These are phyloP conservation scores for Juglanconis juglandina DNA, from an alignment of 2,329 filamentous ascomycete genomes.

Conservation along the genomic window DNA sequence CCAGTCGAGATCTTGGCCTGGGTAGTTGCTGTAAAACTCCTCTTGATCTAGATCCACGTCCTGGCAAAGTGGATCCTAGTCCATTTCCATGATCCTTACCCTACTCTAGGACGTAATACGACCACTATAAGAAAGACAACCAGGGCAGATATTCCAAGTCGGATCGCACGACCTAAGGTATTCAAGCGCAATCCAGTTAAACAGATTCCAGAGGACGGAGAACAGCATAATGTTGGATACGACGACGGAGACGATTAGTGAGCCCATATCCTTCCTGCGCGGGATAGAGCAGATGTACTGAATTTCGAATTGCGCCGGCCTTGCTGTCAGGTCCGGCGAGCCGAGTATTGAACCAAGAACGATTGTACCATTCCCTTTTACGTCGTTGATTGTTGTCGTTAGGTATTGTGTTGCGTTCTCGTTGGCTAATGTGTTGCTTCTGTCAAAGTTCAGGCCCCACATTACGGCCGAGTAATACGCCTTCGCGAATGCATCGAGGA, in stretches of 20 bases:
- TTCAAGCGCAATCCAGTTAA: conserved; percentile 3
- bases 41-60: not conserved
- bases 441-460: conserved; percentile 10
- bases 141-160: conserved; percentile 4
- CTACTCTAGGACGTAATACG: not conserved
- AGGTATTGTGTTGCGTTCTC: not conserved
- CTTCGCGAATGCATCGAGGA: conserved; percentile 10
- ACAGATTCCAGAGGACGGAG: conserved; percentile 15
- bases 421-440: conserved; percentile 4
- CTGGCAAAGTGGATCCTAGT: conserved; percentile 11
- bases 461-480: conserved; percentile 13
- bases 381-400: not conserved
- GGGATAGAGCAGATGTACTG: conserved; percentile 14
- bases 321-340: not conserved
- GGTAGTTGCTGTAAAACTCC: not conserved
- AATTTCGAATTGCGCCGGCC: conserved; percentile 6
- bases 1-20: too few species aligned
- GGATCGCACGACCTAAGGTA: conserved; percentile 1
- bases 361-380: not conserved
- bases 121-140: not conserved
- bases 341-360: not conserved
- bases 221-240: conserved; percentile 10
- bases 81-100: not conserved
- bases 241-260: conserved; percentile 7
- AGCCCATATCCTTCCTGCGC: conserved; percentile 10